Base-by-base conservation (phyloP, 352 stramenopile species). In the Phytophthora cryptogea region DNA sequence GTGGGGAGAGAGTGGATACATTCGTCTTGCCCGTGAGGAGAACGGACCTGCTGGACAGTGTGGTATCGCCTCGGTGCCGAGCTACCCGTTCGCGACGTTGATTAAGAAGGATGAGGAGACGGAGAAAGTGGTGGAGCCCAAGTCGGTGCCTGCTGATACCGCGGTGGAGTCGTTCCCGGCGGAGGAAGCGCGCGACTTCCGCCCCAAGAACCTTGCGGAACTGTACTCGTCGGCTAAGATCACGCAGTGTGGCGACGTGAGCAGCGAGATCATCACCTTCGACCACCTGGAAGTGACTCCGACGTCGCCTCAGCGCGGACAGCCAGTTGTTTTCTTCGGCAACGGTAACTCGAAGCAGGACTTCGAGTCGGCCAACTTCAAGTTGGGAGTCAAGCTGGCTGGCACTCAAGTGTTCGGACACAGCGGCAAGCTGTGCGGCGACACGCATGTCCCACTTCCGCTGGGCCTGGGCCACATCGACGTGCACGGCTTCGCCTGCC, bases 21-120 rank as follows among this genome's bases (percentile, higher is more conserved):
- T 97, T 53, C 84, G 85, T 47, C 76, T 97, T 49, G 62, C 63
- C 13, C 83, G 88, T 58, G 80, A 86, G 54, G 83, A 90, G 52
- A 86, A 89, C 27, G 98, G 98, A 70, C 86, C 89, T 43, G 83
- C 88, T 8, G 98, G 98, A 49, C 97, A 97, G 32, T 99, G 96
- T 69, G 95, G 96, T 17, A 95, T 99, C 57, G 84, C 97, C 41
- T 98, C 79, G 30, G 80, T 88, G 43, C 73, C 88, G 26, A 93
- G 82, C 40, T 95, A 88, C 65, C 80, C 83, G 36, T 83, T 87
- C 32, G 71, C 71, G 27, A 72, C 68, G 26, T 14, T 67, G 36
- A 57, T 70, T 51, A 52, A 56, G 2, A 53, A 72, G 33, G 54
- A 52, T 10, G 47, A 64, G 31, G 13, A 63, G 28, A 28, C 17